Percentiles rank a stretch among this genome's conserved stretches.
Evolutionary conservation across 2,329 filamentous ascomycete species (phyloP).

Genomic region (Plectosphaerella plurivora): DNA sequence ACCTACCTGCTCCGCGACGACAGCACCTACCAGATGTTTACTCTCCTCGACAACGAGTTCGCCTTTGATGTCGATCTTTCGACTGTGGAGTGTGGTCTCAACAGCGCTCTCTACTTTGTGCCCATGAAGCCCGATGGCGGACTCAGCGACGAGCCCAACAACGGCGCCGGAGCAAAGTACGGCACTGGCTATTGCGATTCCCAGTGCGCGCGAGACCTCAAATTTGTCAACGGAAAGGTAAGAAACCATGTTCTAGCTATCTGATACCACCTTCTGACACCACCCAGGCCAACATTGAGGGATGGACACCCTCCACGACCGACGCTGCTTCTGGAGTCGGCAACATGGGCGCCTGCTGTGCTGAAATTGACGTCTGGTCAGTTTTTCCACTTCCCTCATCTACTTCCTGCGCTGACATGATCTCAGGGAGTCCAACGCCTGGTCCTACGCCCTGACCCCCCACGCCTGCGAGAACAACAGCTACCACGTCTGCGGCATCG

Average conservation of each 20-base stretch:
- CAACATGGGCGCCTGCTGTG: constrained; percentile 49
- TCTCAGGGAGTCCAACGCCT: constrained; percentile 45
- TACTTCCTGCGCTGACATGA: not conserved
- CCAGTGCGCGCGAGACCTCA: constrained; percentile 44
- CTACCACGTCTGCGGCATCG: constrained; percentile 39
- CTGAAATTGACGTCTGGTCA: constrained; percentile 59
- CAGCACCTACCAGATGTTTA: constrained; percentile 55
- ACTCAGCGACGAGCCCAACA: constrained; percentile 38
- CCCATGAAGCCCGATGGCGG: constrained; percentile 54
- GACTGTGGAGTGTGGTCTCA: constrained; percentile 58
- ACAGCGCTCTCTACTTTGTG: constrained; percentile 60
- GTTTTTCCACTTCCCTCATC: not conserved
- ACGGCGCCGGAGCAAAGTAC: constrained; percentile 45
- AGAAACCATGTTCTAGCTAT: constrained; percentile 1
- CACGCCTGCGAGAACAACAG: constrained; percentile 51
- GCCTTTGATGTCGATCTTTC: constrained; percentile 64
- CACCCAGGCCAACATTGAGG: constrained; percentile 37
- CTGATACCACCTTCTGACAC: constrained; percentile 1
- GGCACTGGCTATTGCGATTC: constrained; percentile 54
- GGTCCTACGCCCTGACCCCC: constrained; percentile 57
- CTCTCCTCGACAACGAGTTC: constrained; percentile 58
- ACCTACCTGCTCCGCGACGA: constrained; percentile 55
- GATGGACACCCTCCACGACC: constrained; percentile 42
- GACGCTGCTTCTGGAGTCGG: constrained; percentile 48
- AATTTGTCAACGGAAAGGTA: constrained; percentile 48